Base-by-base conservation (phyloP, 1,284 basidiomycete genomes). In the Somion occarium region DNA sequence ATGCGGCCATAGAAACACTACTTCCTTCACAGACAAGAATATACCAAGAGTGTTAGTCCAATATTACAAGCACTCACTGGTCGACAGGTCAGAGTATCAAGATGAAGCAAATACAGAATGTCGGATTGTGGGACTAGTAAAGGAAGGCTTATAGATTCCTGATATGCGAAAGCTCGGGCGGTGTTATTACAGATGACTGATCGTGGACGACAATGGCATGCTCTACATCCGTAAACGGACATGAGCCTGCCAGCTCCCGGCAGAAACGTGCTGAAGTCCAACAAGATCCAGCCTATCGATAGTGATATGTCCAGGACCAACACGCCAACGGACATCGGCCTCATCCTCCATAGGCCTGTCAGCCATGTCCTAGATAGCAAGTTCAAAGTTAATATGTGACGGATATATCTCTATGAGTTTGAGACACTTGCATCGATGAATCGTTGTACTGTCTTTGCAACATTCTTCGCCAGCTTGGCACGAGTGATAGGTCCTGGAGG, bases 221-320 rank as follows among this genome's bases (percentile, higher is more conserved):
- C n/a, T n/a, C n/a, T n/a, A n/a, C n/a, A n/a, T n/a, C n/a, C 51
- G 41, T 44, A 89, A 70, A 58, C 84, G 76, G 44, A 89, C 67
- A 51, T 88, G 85, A 30, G 85, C 85, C 57, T 89, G 86, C 86
- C 86, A 89, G 53, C 79, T 83, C 12, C 86, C 87, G 68, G 85
- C 80, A 9, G 84, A 86, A 46, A 89, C 85, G 54, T 89, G 86
- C 65, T 89, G 85, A 46, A 90, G 76, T 56, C 83, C 84, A 56
- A 89, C 81, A 43, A 89, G 74, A 43, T 83, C 68, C 45, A 89
- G 70, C 61, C 89, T 78, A 38, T 82, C 82, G 13, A 85, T 68
- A 38, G 64, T 75, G 65, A 89, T 84, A 54, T 74, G 69, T 41
- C 67, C 54, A 15, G 60, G 60, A 3, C 83, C 85, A n/a, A 89